Evolutionary conservation across 2,329 filamentous ascomycete genomes (phyloP).

Genomic region (Tolypocladium paradoxum): DNA sequence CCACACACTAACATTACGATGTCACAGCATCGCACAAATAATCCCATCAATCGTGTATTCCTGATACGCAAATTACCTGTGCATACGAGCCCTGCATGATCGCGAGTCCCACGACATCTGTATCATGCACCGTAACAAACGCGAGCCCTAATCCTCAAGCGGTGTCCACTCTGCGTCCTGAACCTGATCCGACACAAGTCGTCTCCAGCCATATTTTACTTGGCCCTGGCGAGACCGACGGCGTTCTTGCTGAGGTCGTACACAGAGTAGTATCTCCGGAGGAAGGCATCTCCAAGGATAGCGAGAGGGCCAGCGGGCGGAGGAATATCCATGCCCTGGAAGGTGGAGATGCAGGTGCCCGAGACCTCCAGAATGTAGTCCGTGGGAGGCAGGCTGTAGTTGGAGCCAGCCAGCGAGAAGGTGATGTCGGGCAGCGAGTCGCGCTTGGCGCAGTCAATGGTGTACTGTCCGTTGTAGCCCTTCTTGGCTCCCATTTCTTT

Average conservation of each 20-base stretch:
- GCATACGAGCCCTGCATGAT: background rate
- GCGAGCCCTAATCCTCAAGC: background rate
- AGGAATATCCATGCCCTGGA: constrained; percentile 93
- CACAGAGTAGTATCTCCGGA: constrained; percentile 85
- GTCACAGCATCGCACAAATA: background rate
- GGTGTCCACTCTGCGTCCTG: background rate
- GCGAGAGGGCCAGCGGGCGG: constrained; percentile 82
- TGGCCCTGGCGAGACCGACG: constrained; percentile 81
- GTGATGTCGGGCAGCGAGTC: constrained; percentile 78
- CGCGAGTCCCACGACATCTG: background rate
- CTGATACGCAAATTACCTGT: background rate
- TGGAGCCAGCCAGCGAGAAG: constrained; percentile 81
- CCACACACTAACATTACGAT: background rate
- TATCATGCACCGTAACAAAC: background rate
- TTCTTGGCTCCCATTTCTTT: constrained; percentile 97
- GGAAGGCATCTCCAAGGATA: constrained; percentile 83
- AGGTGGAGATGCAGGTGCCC: constrained; percentile 91
- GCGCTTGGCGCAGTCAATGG: constrained; percentile 78
- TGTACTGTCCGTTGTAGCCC: constrained; percentile 94
- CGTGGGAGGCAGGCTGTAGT: constrained; percentile 79
- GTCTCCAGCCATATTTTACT: constrained; percentile 26
- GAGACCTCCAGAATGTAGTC: constrained; percentile 96
- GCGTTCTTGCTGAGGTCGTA: constrained; percentile 87
- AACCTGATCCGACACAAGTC: background rate
- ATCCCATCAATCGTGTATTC: background rate